A percentile compares a stretch with the other conserved stretches of the same genome.
These are phyloP conservation scores for Yamadazyma atmosphaerica DNA, from an alignment of 1,139 yeast species.

Conservation along the genomic window DNA sequence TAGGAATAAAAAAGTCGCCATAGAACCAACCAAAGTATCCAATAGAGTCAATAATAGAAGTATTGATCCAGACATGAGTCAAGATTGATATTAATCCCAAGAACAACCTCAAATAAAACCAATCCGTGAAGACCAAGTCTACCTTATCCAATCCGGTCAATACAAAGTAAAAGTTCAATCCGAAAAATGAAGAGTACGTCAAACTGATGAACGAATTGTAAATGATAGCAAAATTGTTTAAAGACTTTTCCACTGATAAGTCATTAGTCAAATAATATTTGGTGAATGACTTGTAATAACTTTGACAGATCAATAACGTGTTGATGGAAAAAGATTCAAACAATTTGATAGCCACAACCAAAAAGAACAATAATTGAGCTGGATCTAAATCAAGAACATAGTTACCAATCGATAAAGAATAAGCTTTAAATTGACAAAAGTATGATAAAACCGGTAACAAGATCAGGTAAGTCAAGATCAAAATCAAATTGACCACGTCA, in stretches of 20 bases:
- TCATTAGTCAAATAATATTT: conserved; percentile 67
- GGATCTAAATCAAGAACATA: conserved; percentile 8
- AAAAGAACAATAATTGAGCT: conserved; percentile 26
- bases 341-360: conserved; percentile 53
- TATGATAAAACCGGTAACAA: conserved; percentile 47
- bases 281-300: conserved; percentile 64
- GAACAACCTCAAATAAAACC: conserved; percentile 59
- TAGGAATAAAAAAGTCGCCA: conserved; percentile 80
- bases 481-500: conserved; percentile 57
- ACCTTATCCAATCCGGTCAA: conserved; percentile 20
- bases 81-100: conserved; percentile 54
- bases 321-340: conserved; percentile 57
- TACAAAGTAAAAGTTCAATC: conserved; percentile 36
- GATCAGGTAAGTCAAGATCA: conserved; percentile 45
- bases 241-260: conserved; percentile 65
- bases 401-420: background rate
- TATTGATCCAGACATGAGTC: conserved; percentile 72
- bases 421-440: conserved; percentile 10
- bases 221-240: conserved; percentile 73
- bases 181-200: conserved; percentile 47
- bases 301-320: conserved; percentile 57
- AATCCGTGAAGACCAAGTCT: conserved; percentile 29
- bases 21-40: conserved; percentile 91
- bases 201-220: conserved; percentile 56
- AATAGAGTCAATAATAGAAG: conserved; percentile 69